Percentiles rank a stretch among this genome's conserved stretches.
Evolutionary conservation across 805 yeast species (phyloP).

Genomic region (Yamadazyma philogaea): DNA sequence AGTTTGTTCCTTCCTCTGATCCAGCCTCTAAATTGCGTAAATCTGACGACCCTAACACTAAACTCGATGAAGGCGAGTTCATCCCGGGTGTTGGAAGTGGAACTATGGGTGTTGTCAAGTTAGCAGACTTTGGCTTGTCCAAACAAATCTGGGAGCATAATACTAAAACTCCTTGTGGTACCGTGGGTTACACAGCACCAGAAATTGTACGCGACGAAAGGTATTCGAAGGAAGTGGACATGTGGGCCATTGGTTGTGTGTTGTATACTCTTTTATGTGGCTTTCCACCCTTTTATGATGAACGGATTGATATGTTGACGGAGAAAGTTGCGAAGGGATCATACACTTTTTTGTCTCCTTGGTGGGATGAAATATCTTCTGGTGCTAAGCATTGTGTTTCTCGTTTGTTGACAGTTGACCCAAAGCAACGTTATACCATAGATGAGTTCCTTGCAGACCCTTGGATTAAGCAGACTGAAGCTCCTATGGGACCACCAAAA

Average conservation of each 20-base stretch:
- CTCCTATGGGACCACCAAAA: constrained; percentile 10
- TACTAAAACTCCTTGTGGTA: constrained; percentile 97
- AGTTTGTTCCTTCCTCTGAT: constrained; percentile 41
- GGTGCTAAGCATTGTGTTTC: constrained; percentile 71
- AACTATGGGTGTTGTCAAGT: constrained; percentile 80
- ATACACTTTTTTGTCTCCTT: constrained; percentile 70
- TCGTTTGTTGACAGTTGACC: constrained; percentile 68
- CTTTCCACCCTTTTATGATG: constrained; percentile 96
- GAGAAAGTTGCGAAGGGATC: constrained; percentile 79
- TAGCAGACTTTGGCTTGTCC: constrained; percentile 94
- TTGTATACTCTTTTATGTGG: constrained; percentile 92
- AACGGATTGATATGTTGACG: constrained; percentile 67
- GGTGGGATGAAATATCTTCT: constrained; percentile 82
- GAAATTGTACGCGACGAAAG: constrained; percentile 93
- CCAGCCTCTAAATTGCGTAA: constrained; percentile 43
- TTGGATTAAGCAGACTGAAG: constrained; percentile 48
- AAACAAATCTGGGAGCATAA: constrained; percentile 85
- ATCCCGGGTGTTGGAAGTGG: constrained; percentile 84
- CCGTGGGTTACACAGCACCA: constrained; percentile 98
- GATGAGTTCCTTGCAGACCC: constrained; percentile 73
- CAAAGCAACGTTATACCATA: constrained; percentile 62
- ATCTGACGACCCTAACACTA: constrained; percentile 66
- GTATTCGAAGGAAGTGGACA: constrained; percentile 91
- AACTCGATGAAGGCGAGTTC: constrained; percentile 87
- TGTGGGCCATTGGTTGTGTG: constrained; percentile 99